phyloP scores from a whole-genome alignment of 208 protist genomes.

The Trypanosoma platydactyli region DNA sequence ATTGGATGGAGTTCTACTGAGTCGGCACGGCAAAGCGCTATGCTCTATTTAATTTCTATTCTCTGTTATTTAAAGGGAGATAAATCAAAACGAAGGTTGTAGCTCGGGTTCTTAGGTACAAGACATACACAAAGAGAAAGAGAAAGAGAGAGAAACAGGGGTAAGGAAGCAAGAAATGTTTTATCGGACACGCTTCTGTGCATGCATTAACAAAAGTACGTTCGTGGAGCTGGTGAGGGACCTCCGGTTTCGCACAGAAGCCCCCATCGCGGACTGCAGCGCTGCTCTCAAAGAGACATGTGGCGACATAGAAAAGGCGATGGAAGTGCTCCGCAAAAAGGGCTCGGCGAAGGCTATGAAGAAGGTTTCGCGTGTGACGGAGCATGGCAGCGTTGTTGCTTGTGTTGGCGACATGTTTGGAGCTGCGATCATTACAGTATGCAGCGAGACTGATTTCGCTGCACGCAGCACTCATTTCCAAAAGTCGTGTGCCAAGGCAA shows the following conservation, averaged over 20 bases:
- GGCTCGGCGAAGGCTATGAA: constrained; percentile 82
- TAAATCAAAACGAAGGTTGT: too few relatives aligned
- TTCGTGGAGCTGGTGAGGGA: constrained; percentile 88
- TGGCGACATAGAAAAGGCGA: constrained; percentile 72
- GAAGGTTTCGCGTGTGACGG: constrained; percentile 76
- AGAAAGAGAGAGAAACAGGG: too few relatives aligned
- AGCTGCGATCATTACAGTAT: constrained; percentile 76
- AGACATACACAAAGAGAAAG: too few relatives aligned
- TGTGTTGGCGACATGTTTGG: constrained; percentile 58
- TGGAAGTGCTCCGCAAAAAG: constrained; percentile 75
- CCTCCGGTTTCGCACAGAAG: constrained; percentile 88
- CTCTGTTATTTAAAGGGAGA: too few relatives aligned
- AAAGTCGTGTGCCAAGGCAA: constrained; percentile 40
- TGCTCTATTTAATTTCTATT: too few relatives aligned
- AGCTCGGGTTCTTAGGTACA: too few relatives aligned
- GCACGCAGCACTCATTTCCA: constrained; percentile 82
- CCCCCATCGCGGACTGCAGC: constrained; percentile 86
- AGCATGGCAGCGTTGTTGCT: constrained; percentile 80
- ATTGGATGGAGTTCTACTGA: too few relatives aligned
- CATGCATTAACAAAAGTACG: constrained; percentile 49
- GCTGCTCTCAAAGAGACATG: constrained; percentile 78
- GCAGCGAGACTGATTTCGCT: constrained; percentile 92
- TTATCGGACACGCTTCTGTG: constrained; percentile 28
- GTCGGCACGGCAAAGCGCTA: too few relatives aligned
- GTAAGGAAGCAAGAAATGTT: constrained; percentile 36